phyloP scores from a whole-genome alignment of 371 early-diverging fungal genomes.

The Mucor ambiguus region DNA sequence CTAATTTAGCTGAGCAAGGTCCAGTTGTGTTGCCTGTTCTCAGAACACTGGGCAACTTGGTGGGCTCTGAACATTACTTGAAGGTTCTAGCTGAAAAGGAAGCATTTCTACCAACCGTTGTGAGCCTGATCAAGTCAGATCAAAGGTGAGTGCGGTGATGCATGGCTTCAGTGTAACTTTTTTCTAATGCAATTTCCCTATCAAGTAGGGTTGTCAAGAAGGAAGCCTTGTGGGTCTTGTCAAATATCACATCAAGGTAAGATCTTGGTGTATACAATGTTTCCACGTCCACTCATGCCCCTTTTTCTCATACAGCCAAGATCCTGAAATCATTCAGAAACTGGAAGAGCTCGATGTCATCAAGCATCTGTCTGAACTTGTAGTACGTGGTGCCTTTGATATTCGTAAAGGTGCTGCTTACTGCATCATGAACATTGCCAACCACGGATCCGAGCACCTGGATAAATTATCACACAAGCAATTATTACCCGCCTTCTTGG shows the following conservation, averaged over 20 bases:
- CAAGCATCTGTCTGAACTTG: conserved; percentile 56
- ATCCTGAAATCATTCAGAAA: conserved; percentile 31
- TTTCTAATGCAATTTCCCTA: conserved; percentile 8
- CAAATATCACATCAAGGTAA: conserved; percentile 71
- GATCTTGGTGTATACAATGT: neutral
- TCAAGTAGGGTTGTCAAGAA: conserved; percentile 65
- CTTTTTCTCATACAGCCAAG: neutral
- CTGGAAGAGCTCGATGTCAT: conserved; percentile 55
- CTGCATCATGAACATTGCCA: conserved; percentile 31
- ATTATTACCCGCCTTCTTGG: conserved; percentile 23
- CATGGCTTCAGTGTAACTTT: neutral
- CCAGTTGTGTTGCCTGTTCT: conserved; percentile 61
- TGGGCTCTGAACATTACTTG: conserved; percentile 56
- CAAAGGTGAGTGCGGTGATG: conserved; percentile 48
- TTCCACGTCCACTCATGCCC: neutral
- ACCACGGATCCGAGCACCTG: conserved; percentile 28
- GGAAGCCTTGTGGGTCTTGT: conserved; percentile 75
- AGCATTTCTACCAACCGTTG: conserved; percentile 53
- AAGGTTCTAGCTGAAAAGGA: conserved; percentile 41
- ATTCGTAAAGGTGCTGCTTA: conserved; percentile 63
- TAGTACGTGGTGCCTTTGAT: conserved; percentile 60
- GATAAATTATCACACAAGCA: conserved; percentile 18
- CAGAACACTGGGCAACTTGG: conserved; percentile 72
- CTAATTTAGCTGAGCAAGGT: conserved; percentile 34
- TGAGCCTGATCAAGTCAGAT: conserved; percentile 54